Evolutionary conservation across 2,329 filamentous ascomycete genomes (phyloP), one percentile per base, ranked within the genome.

Genomic region (Pseudogymnoascus verrucosus): DNA sequence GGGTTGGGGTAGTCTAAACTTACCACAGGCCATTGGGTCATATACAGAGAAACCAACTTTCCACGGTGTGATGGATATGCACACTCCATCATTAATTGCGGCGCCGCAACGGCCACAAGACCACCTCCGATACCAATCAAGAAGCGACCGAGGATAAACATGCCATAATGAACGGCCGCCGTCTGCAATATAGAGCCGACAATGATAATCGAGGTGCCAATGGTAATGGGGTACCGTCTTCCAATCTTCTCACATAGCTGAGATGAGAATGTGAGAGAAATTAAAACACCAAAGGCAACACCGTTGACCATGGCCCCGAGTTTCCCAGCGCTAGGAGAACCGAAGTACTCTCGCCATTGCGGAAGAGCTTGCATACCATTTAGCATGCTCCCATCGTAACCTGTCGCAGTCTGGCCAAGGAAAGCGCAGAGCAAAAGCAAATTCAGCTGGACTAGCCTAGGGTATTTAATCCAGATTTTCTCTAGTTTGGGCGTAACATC

Each of bases 131-230:
- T 63, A 0, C 77, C 77, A 4, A 76, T 71, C n/a, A 78, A 69
- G 34, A 78, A 67, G 5, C 76, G 71, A 4, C 76, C 76, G 34
- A 77, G 71, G 51, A 77, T 71, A 60, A 79, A 75, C 65, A 79
- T 77, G 2, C 76, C 67, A 0, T 75, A 65, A 4, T 67, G 69
- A 62, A 73, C 76, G 0, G 77, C 72, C 1, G 75, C 71, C 2
- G 72, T 72, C 62, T 78, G 75, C 44, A 80, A 72, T 23, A 76
- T 70, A 11, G 76, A 74, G 34, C 78, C 78, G 54, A 80, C 68
- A 11, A 79, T 65, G 67, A 31, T 31, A 31, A 31, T 31, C 6
- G 28, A 31, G 28, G 28, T 31, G 28, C 28, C 28, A 47, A 31
- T 31, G 28, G 28, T 31, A 31, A 31, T 31, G 8, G 28, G 28